These are phyloP conservation scores for Tagetes erecta DNA, from an alignment of 129 eudicot genomes.

Conservation along the genomic window DNA sequence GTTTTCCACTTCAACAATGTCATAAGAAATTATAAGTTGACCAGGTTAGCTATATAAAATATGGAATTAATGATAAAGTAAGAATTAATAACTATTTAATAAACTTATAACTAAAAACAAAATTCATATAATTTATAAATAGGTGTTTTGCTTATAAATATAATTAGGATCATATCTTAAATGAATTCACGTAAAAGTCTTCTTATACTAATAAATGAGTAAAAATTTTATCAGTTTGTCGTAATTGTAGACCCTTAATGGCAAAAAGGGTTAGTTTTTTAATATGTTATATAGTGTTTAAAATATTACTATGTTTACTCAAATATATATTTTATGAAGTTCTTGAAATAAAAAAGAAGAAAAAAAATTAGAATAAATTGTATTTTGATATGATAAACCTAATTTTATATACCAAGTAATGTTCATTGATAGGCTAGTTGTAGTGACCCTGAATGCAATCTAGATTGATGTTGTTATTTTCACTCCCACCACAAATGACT, in stretches of 20 bases:
- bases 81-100: neutral
- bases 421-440: neutral
- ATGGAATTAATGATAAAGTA: neutral
- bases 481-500: constrained; percentile 1
- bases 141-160: neutral
- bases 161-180: too few relatives aligned
- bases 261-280: too few relatives aligned
- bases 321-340: too few relatives aligned
- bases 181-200: too few relatives aligned
- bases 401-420: neutral
- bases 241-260: too few relatives aligned
- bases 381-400: neutral
- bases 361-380: neutral
- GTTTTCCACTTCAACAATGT: neutral
- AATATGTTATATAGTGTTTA: too few relatives aligned
- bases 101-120: neutral
- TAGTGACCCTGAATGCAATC: neutral
- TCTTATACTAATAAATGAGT: too few relatives aligned
- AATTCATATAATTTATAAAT: neutral
- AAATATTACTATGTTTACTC: too few relatives aligned
- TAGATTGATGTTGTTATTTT: neutral
- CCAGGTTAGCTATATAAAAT: neutral
- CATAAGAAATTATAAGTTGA: neutral
- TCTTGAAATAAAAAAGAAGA: neutral
- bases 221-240: too few relatives aligned